Evolutionary conservation across 352 stramenopile genomes (phyloP).

Genomic region (Pythium brachiatum): DNA sequence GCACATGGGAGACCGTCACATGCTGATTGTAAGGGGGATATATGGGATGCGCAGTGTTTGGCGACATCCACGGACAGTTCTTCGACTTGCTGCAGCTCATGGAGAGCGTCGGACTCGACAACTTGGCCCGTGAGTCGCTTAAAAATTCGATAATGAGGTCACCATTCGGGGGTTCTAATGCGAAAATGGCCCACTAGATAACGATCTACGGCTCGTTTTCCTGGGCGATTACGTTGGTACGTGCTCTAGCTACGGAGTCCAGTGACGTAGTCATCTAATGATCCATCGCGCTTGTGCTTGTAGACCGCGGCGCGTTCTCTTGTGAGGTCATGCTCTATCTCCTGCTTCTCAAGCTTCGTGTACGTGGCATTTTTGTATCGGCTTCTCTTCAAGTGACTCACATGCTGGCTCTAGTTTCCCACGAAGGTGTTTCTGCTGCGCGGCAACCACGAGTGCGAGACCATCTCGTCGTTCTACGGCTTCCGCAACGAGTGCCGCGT

Average conservation of each 20-base stretch:
- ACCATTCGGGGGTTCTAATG: background rate
- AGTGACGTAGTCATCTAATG: too few species aligned
- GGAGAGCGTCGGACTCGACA: constrained; percentile 38
- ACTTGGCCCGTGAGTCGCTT: constrained; percentile 34
- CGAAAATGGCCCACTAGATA: constrained; percentile 21
- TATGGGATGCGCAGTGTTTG: too few species aligned
- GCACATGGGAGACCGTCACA: too few species aligned
- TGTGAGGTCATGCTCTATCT: constrained; percentile 83
- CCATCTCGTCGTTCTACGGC: constrained; percentile 84
- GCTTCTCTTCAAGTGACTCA: background rate
- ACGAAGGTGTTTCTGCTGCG: constrained; percentile 66
- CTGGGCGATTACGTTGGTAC: constrained; percentile 75
- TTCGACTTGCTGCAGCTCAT: constrained; percentile 70
- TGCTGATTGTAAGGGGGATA: too few species aligned
- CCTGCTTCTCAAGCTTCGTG: constrained; percentile 52
- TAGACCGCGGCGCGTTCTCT: constrained; percentile 75
- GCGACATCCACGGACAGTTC: constrained; percentile 82
- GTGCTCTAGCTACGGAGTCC: too few species aligned
- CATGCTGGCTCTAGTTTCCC: constrained; percentile 34
- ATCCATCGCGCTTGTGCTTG: constrained; percentile 4
- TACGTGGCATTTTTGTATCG: background rate
- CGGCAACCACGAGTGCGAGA: constrained; percentile 84
- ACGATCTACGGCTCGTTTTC: constrained; percentile 63
- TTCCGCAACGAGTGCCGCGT: constrained; percentile 77
- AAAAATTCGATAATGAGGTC: background rate